phyloP scores from a whole-genome alignment of 352 stramenopile genomes.

The Phytophthora sp. region DNA sequence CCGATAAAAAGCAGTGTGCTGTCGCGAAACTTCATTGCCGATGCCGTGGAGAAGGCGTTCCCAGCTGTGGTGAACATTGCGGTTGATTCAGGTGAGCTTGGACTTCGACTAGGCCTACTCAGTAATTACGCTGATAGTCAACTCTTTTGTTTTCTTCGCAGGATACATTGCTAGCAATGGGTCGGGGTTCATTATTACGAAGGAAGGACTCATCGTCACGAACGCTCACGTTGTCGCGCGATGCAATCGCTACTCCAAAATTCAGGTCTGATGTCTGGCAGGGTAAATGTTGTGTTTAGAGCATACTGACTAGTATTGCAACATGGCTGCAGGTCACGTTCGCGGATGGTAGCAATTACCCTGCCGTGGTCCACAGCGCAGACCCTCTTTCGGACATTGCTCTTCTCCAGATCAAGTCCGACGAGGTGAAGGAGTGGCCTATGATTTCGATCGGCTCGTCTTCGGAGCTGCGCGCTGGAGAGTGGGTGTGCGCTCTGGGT shows the following conservation, averaged over 20 bases:
- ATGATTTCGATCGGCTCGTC: conserved; percentile 79
- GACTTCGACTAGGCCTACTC: not conserved
- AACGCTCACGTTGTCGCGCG: conserved; percentile 92
- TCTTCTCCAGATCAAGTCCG: conserved; percentile 84
- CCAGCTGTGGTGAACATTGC: conserved; percentile 91
- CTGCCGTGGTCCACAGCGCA: conserved; percentile 80
- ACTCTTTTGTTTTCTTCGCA: conserved; percentile 16
- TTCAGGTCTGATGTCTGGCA: conserved; percentile 51
- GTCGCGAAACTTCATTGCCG: conserved; percentile 87
- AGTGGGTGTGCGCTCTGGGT: conserved; percentile 93
- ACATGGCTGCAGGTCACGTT: conserved; percentile 75
- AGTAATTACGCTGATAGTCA: not conserved
- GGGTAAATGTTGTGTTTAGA: not conserved
- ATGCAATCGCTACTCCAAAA: conserved; percentile 83
- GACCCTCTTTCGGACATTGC: conserved; percentile 92
- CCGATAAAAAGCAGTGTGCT: conserved; percentile 33
- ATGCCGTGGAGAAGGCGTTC: conserved; percentile 89
- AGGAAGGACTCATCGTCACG: conserved; percentile 90
- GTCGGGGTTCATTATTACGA: conserved; percentile 92
- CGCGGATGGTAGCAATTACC: conserved; percentile 79
- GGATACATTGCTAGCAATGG: conserved; percentile 83
- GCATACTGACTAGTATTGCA: not conserved
- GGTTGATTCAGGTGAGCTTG: conserved; percentile 57
- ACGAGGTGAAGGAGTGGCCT: conserved; percentile 63
- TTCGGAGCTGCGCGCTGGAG: conserved; percentile 80